phyloP scores from a whole-genome alignment of 805 yeast species.

The Hyphopichia homilentoma region DNA sequence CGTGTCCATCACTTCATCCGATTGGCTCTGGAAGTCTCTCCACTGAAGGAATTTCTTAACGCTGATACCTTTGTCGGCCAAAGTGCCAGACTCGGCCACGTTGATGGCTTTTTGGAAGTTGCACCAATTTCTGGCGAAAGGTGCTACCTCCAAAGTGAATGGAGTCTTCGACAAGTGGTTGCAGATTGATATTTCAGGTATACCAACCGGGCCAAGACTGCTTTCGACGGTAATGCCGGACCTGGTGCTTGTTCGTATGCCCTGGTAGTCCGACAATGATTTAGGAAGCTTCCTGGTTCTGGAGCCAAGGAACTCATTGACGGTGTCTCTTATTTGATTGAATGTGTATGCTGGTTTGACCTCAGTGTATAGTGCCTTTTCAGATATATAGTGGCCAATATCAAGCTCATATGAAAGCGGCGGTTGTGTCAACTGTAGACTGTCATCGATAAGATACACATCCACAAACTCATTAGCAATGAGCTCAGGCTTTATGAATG shows the following conservation, averaged over 20 bases:
- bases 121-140: constrained; percentile 30
- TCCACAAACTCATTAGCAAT: constrained; percentile 34
- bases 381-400: constrained; percentile 19
- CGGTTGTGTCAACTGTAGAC: constrained; percentile 20
- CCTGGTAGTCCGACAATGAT: constrained; percentile 20
- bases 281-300: constrained; percentile 32
- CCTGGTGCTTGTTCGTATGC: constrained; percentile 16
- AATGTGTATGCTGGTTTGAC: constrained; percentile 4
- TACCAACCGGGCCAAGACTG: constrained; percentile 18
- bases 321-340: constrained; percentile 9
- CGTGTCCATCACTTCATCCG: too few species aligned
- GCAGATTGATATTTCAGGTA: constrained; percentile 32
- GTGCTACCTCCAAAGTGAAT: constrained; percentile 29
- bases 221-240: constrained; percentile 2
- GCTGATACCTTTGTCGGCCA: constrained; percentile 12
- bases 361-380: background rate
- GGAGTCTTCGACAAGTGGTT: constrained; percentile 19
- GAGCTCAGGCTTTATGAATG: constrained; percentile 22
- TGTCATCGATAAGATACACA: constrained; percentile 29
- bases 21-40: constrained; percentile 37
- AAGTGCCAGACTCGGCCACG: constrained; percentile 14
- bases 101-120: constrained; percentile 26
- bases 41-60: constrained; percentile 27
- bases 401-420: constrained; percentile 39
- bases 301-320: constrained; percentile 26